Conservation (phyloP, 345 rosid species). For the Gossypium raimondii region DNA sequence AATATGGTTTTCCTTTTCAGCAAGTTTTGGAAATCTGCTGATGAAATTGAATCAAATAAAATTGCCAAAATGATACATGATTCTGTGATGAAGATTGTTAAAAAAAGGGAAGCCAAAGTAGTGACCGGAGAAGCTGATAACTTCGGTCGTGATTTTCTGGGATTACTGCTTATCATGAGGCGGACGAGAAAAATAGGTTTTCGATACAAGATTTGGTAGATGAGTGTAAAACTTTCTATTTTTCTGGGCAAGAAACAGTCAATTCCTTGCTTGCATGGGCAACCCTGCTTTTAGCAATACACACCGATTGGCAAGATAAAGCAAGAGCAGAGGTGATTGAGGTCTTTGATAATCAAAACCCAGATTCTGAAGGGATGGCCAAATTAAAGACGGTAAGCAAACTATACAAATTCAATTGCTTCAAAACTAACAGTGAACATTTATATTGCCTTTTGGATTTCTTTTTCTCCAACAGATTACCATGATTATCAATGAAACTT, state of each 20-base stretch:
- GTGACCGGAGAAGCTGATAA: background rate
- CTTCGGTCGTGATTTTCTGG: background rate
- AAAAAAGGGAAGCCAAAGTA: background rate
- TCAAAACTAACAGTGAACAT: too few relatives aligned
- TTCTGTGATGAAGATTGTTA: background rate
- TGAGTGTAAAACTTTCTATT: background rate
- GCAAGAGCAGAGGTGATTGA: background rate
- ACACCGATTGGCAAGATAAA: background rate
- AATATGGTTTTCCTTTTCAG: too few relatives aligned
- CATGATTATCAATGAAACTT: too few relatives aligned
- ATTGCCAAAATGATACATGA: background rate
- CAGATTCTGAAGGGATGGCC: background rate
- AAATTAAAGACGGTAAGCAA: background rate
- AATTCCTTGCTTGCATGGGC: background rate
- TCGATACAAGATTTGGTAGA: background rate
- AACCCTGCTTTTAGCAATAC: background rate
- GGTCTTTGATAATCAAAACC: background rate
- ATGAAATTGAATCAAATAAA: background rate
- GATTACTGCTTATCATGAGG: background rate
- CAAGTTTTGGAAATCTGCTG: too few relatives aligned
- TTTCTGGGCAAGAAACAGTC: background rate
- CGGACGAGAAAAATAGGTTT: background rate
- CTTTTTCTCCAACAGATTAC: too few relatives aligned
- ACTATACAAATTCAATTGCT: too few relatives aligned
- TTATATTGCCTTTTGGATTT: too few relatives aligned